phyloP scores from a whole-genome alignment of 129 eudicot genomes.

The Cynara cardunculus region DNA sequence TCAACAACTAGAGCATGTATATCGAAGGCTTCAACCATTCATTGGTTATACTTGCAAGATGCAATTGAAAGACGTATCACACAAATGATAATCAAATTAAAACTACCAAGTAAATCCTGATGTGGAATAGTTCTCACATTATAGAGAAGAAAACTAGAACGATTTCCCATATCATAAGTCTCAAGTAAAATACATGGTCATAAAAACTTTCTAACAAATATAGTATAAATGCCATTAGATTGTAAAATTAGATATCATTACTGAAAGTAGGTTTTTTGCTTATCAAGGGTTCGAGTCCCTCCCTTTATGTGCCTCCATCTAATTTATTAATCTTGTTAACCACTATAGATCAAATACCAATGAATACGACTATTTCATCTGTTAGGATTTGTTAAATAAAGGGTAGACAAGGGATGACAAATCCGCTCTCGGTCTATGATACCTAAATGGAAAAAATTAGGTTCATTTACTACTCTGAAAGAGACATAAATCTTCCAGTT shows the following conservation, averaged over 20 bases:
- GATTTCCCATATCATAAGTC: not conserved
- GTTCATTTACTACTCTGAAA: not conserved
- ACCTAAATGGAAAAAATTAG: not conserved
- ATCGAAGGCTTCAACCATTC: not conserved
- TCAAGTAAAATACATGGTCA: too few relatives aligned
- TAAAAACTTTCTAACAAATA: not conserved
- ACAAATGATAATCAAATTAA: not conserved
- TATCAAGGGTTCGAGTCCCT: constrained; percentile 3
- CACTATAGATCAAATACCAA: constrained; percentile 7
- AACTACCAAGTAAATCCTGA: not conserved
- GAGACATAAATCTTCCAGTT: not conserved
- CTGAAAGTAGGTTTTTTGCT: not conserved
- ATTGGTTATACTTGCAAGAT: not conserved
- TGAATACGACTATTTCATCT: not conserved
- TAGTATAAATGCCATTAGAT: not conserved
- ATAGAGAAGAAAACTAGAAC: not conserved
- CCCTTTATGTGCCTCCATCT: constrained; percentile 1
- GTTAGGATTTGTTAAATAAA: not conserved
- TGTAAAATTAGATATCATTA: not conserved
- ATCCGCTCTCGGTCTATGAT: not conserved
- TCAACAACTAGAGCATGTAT: not conserved
- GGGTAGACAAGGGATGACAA: not conserved
- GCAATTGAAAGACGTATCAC: not conserved
- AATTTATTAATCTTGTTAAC: not conserved
- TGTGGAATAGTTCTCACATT: not conserved